phyloP scores from a whole-genome alignment of 2,329 filamentous ascomycete genomes.

The Zymoseptoria ardabiliae region DNA sequence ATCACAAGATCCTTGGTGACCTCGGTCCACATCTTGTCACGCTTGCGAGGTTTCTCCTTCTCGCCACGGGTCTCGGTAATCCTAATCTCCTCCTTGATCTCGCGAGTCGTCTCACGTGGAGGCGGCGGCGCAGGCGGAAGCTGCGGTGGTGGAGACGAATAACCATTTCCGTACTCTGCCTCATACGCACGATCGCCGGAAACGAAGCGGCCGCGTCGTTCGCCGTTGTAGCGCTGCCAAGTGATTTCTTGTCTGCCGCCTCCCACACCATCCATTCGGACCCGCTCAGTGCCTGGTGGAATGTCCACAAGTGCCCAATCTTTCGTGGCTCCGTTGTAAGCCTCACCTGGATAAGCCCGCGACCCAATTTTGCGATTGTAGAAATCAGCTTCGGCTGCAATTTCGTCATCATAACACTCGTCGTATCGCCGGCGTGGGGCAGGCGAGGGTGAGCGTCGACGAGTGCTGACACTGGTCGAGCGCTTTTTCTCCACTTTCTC shows the following conservation, averaged over 20 bases:
- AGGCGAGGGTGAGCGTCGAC: constrained; percentile 31
- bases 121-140: constrained; percentile 21
- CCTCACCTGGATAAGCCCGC: constrained; percentile 64
- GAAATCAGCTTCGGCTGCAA: constrained; percentile 50
- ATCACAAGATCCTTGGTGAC: constrained; percentile 88
- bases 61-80: constrained; percentile 19
- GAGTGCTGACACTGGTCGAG: constrained; percentile 19
- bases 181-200: constrained; percentile 53
- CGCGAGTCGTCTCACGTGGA: constrained; percentile 22
- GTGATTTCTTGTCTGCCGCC: constrained; percentile 68
- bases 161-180: constrained; percentile 35
- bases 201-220: constrained; percentile 65
- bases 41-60: constrained; percentile 16
- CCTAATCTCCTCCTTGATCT: constrained; percentile 45
- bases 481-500: constrained; percentile 25
- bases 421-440: constrained; percentile 28
- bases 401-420: constrained; percentile 46
- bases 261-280: constrained; percentile 73
- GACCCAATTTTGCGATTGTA: constrained; percentile 63
- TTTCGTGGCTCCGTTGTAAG: constrained; percentile 63
- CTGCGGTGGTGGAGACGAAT: constrained; percentile 9
- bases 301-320: constrained; percentile 80
- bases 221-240: constrained; percentile 73
- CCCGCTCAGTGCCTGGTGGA: constrained; percentile 71
- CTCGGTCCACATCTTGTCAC: constrained; percentile 77